Base-by-base conservation (phyloP, 257 asterid species). In the Lycium barbarum region DNA sequence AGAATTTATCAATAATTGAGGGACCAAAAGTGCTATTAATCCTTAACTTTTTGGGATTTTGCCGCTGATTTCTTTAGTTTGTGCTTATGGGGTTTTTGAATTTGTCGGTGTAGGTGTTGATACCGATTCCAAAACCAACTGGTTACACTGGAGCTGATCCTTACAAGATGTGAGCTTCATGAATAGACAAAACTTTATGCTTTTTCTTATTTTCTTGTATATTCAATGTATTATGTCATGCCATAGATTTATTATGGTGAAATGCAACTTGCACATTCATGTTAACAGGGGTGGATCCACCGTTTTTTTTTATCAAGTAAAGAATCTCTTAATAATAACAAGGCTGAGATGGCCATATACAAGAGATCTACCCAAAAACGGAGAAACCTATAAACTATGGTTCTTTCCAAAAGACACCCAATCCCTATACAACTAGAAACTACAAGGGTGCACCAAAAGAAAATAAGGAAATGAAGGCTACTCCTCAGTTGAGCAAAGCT, bases 81-180 rank as follows among this genome's bases (percentile, higher is more conserved):
- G 53, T 26, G 3, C 8, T 20, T n/a, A 65, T n/a, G 22, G 38
- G 6, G 13, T 4, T 7, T 11, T 71, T 38, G 83, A 36, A 12
- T 79, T 76, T 84, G 81, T 86, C 54, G 73, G 78, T 83, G 38
- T 85, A 97, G 99, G 89, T 92, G 54, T 88, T 97, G 95, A 90
- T 97, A 87, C 98, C 98, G n/a, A 87, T 95, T 83, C 96, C 97
- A 4, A 92, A 93, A 84, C 99, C 98, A 61, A 91, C 95, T 49
- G 98, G 98, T 86, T 97, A 91, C 84, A 94, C 98, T 33, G 98
- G 98, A 88, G 95, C 98, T 87, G 98, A 97, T 88, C 98, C 99
- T 10, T 95, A 95, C 90, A 95, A 95, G 90, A 87, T 94, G 98
- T 94, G 92, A 88, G 94, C 35, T 83, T 51, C 53, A 82, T 86